Percentiles rank a stretch among this genome's conserved stretches.
phyloP scores from a whole-genome alignment of 371 early-diverging fungal genomes.

The Syncephalis fuscata region DNA sequence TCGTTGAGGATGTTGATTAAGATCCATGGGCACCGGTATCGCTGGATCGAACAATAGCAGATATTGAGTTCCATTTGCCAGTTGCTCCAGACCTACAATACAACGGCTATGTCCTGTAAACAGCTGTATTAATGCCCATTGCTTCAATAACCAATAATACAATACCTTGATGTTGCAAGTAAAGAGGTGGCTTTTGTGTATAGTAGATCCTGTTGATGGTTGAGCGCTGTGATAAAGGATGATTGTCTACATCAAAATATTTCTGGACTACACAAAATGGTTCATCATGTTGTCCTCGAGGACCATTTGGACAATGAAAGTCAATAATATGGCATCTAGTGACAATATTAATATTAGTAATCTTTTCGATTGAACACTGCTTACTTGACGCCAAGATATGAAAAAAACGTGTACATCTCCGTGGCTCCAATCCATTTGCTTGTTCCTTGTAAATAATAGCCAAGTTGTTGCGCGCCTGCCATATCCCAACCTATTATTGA shows the following conservation, averaged over 20 bases:
- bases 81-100: no score
- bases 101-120: no score
- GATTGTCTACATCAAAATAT: neutral
- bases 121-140: no score
- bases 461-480: neutral
- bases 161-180: conserved; percentile 1
- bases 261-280: neutral
- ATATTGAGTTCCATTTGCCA: no score
- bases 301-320: neutral
- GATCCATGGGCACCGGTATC: no score
- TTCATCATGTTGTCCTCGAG: neutral
- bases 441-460: neutral
- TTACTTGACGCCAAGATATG: neutral
- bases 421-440: neutral
- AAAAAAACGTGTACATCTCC: neutral
- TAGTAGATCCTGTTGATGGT: neutral
- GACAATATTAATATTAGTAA: neutral
- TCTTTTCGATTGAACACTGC: no score
- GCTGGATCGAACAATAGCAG: no score
- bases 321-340: neutral
- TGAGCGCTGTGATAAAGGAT: neutral
- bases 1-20: no score
- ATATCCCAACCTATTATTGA: neutral
- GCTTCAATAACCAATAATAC: no score
- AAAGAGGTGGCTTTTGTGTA: neutral